Conservation (phyloP, 768 basidiomycete species). For the Russula olivacea region DNA sequence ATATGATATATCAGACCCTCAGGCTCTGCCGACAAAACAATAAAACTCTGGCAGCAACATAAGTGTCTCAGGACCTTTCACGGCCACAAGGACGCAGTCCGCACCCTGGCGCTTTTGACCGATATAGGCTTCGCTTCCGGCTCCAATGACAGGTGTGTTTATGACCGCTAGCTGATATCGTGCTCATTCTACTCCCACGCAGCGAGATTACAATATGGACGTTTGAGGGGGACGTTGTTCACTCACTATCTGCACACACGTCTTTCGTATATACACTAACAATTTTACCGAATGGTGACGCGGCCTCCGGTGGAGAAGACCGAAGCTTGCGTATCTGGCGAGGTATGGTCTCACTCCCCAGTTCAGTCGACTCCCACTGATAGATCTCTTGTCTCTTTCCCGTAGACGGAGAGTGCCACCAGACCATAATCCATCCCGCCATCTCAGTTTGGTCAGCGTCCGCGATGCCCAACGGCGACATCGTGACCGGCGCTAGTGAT, state of each 20-base stretch:
- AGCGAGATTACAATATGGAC: conserved; percentile 95
- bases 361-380: conserved; percentile 2
- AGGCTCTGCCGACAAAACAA: conserved; percentile 95
- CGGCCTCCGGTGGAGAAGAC: conserved; percentile 93
- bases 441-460: conserved; percentile 97
- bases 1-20: background rate
- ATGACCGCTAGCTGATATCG: conserved; percentile 3
- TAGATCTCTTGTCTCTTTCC: background rate
- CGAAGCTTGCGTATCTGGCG: conserved; percentile 89
- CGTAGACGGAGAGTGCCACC: conserved; percentile 78
- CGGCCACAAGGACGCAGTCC: conserved; percentile 90
- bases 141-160: conserved; percentile 80
- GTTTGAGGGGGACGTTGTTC: conserved; percentile 67
- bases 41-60: conserved; percentile 80
- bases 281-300: conserved; percentile 71
- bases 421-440: conserved; percentile 88
- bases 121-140: conserved; percentile 94
- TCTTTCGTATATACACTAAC: conserved; percentile 93
- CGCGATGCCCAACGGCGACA: conserved; percentile 82
- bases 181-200: conserved; percentile 5
- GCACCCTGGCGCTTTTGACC: conserved; percentile 71
- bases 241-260: conserved; percentile 87
- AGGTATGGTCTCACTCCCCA: conserved; percentile 41
- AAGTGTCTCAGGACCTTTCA: conserved; percentile 68
- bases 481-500: conserved; percentile 89